A percentile compares a stretch with the other conserved stretches of the same genome.
phyloP scores from a whole-genome alignment of 768 basidiomycete genomes.

The Hebeloma cylindrosporum region DNA sequence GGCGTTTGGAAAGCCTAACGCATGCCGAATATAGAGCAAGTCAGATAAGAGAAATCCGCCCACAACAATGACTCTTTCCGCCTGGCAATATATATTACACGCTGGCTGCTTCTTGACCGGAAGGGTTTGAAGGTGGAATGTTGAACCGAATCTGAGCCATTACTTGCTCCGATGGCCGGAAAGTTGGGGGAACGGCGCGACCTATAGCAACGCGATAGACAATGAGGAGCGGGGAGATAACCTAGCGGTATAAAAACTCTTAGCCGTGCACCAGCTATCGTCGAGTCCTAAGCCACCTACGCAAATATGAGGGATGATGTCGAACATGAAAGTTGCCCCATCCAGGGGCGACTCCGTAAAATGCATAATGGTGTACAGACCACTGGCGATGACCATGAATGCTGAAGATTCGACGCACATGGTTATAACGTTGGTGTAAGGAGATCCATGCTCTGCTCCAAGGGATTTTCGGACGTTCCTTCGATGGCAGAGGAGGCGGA shows the following conservation, averaged over 20 bases:
- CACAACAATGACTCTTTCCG: too few species aligned
- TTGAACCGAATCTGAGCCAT: too few species aligned
- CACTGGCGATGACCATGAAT: slow-evolving; percentile 4
- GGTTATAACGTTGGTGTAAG: slow-evolving; percentile 6
- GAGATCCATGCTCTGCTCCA: slow-evolving; percentile 2
- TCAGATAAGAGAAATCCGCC: too few species aligned
- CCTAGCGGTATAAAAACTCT: background rate
- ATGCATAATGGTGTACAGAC: slow-evolving; percentile 4
- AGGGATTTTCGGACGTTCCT: background rate
- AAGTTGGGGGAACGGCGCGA: too few species aligned
- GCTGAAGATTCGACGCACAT: slow-evolving; percentile 18
- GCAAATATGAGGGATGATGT: slow-evolving; percentile 4
- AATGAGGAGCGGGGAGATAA: slow-evolving; percentile 7
- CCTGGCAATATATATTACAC: too few species aligned
- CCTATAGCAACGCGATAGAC: too few species aligned
- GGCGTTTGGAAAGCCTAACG: too few species aligned
- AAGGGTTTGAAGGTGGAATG: too few species aligned
- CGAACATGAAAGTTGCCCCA: slow-evolving; percentile 2
- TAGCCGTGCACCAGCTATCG: background rate
- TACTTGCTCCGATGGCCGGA: too few species aligned
- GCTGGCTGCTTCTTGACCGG: too few species aligned
- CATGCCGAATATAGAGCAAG: too few species aligned
- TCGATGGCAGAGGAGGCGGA: slow-evolving; percentile 9
- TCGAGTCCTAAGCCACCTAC: background rate
- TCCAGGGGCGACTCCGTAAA: slow-evolving; percentile 1